These are phyloP conservation scores for Candida manassasensis DNA, from an alignment of 805 yeast genomes.

Conservation along the genomic window DNA sequence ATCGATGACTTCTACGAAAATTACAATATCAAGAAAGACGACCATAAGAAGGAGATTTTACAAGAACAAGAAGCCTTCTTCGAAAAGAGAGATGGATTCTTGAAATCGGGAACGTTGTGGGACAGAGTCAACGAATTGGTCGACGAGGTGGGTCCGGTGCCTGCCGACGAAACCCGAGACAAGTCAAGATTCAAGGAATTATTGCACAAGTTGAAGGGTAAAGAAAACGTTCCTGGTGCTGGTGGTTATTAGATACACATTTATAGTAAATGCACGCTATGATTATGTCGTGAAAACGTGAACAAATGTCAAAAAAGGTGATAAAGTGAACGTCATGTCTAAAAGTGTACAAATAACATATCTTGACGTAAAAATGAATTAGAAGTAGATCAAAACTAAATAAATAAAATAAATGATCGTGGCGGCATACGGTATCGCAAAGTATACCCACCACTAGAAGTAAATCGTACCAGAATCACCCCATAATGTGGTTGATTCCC, in stretches of 20 bases:
- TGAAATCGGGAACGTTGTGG: constrained; percentile 51
- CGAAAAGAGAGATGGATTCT: constrained; percentile 66
- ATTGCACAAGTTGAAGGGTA: constrained; percentile 61
- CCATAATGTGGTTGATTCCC: constrained; percentile 19
- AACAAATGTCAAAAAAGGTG: no score
- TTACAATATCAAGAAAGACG: constrained; percentile 79
- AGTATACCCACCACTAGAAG: no score
- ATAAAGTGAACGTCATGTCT: no score
- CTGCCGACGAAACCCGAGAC: constrained; percentile 51
- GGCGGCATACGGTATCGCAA: no score
- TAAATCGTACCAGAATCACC: no score
- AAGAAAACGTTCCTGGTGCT: constrained; percentile 72
- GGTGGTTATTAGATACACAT: constrained; percentile 45
- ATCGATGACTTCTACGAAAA: constrained; percentile 90
- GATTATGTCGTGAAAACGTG: background rate
- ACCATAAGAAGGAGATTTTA: constrained; percentile 56
- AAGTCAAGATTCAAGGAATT: constrained; percentile 67
- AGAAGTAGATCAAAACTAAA: no score
- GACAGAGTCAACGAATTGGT: constrained; percentile 53
- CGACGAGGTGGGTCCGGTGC: constrained; percentile 37
- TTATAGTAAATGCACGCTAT: background rate
- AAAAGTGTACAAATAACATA: no score
- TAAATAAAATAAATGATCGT: no score
- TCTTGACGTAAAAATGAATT: no score
- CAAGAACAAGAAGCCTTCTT: constrained; percentile 68